Evolutionary conservation across 176 grass and related monocot species (phyloP), one percentile per base, ranked within the genome.

Genomic region (Bromus sterilis): DNA sequence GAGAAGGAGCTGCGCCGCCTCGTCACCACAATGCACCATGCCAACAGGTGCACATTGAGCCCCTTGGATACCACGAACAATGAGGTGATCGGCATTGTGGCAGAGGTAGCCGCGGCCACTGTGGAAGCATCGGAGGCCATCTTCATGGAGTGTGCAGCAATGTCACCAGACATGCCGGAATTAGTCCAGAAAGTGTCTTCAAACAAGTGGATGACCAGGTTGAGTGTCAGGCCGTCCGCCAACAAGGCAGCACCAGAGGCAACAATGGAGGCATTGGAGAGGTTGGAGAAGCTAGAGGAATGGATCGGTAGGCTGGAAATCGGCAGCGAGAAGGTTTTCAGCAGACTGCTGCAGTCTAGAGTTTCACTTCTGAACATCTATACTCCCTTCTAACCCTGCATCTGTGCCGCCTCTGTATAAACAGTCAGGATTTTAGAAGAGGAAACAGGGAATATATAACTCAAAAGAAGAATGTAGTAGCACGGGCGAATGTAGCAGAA

Each of bases 1-100:
- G 88, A 88, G 29, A 88, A 85, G 57, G 89, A 90, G 28, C 34
- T 91, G 46, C 63, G 71, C 67, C 79, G 3, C 85, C 85, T 93
- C 2, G 83, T 81, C 44, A 30, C 33, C 5, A 24, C 34, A 5
- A 90, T 82, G 80, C 85, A 88, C 5, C 86, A 71, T 6, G 78
- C 80, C 28, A 69, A 16, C 76, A 77, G 25, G 25, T 21, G 18
- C n/a, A 29, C 78, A 1, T 57, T 32, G 2, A 51, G 29, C 28
- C 16, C 15, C 8, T 28, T 46, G 15, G 74, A 72, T 40, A 35
- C 78, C 6, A 64, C 18, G 1, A 69, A 64, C 62, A 0, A 49
- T 34, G 80, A 46, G 11, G 66, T 81, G 61, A 20, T 49, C 24
- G 11, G 2, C 30, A 21, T 57, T 1, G 75, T 89, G 49, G 72